Evolutionary conservation across 257 asterid species (phyloP).

Genomic region (Ilex aquifolium): DNA sequence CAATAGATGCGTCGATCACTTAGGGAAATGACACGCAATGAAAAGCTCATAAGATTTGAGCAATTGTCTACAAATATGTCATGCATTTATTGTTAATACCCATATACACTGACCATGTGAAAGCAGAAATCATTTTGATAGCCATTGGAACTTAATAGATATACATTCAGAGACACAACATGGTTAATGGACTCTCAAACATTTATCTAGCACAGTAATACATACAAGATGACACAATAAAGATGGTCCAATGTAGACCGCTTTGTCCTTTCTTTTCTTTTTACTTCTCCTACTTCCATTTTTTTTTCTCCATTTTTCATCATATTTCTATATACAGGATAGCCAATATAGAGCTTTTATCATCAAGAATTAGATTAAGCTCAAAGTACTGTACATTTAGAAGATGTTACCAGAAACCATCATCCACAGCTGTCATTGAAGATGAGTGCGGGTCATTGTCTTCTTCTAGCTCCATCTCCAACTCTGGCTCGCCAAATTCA

Average conservation of each 20-base stretch:
- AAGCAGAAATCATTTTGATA: too few species aligned
- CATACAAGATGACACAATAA: conserved; percentile 6
- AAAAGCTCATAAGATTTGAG: too few species aligned
- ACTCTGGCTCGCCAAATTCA: conserved; percentile 68
- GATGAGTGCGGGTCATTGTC: conserved; percentile 39
- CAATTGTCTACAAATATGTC: too few species aligned
- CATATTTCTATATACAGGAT: conserved; percentile 21
- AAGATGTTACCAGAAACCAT: conserved; percentile 57
- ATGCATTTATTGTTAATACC: too few species aligned
- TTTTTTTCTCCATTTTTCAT: conserved; percentile 1
- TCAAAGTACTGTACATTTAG: conserved; percentile 38
- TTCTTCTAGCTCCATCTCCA: conserved; percentile 77
- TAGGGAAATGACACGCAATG: too few species aligned
- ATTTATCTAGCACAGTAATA: conserved; percentile 10
- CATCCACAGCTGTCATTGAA: conserved; percentile 52
- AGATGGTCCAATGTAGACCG: conserved; percentile 18
- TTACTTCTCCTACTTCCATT: conserved; percentile 4
- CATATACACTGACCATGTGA: too few species aligned
- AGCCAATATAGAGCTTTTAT: conserved; percentile 1
- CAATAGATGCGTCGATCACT: too few species aligned
- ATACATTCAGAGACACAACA: too few species aligned
- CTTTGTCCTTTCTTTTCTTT: conserved; percentile 4
- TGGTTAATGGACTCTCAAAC: neutral
- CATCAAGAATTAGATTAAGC: conserved; percentile 19
- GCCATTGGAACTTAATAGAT: too few species aligned